Conservation (phyloP, 352 stramenopile species). For the Phytophthora parvispora region DNA sequence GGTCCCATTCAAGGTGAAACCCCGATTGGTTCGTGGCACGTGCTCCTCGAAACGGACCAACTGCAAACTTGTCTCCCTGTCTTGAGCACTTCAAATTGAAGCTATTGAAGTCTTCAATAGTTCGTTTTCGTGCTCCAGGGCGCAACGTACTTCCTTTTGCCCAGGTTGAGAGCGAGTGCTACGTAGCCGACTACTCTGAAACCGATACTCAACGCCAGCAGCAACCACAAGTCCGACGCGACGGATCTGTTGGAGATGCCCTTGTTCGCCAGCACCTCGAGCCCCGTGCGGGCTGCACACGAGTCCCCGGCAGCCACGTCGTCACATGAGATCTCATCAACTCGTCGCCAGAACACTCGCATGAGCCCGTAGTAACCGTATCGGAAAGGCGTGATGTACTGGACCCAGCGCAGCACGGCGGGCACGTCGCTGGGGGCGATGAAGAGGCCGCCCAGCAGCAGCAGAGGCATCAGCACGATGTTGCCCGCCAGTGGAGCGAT, state of each 20-base stretch:
- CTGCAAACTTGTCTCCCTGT: not conserved
- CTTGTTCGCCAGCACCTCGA: constrained; percentile 44
- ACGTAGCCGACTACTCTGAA: constrained; percentile 42
- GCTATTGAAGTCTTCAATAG: not conserved
- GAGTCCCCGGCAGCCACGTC: constrained; percentile 11
- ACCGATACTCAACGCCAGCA: constrained; percentile 37
- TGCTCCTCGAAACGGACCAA: not conserved
- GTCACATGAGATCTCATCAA: constrained; percentile 51
- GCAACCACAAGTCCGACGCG: constrained; percentile 27
- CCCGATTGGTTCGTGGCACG: not conserved
- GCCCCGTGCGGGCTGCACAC: constrained; percentile 38
- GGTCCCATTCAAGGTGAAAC: not conserved
- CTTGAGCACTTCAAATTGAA: not conserved
- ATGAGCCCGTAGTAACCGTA: constrained; percentile 64
- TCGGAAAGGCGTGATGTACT: constrained; percentile 62
- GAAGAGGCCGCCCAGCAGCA: constrained; percentile 64
- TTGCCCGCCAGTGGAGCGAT: constrained; percentile 51
- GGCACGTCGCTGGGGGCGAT: constrained; percentile 49
- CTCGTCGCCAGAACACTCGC: constrained; percentile 50
- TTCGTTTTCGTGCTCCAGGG: not conserved
- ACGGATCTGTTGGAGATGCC: constrained; percentile 38
- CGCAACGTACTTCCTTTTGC: constrained; percentile 22
- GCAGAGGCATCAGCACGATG: constrained; percentile 50
- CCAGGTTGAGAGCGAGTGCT: constrained; percentile 34
- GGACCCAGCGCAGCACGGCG: constrained; percentile 52